Percentiles rank a stretch among this genome's conserved stretches.
phyloP scores from a whole-genome alignment of 2,329 filamentous ascomycete genomes.

The Cladosporium sp. region DNA sequence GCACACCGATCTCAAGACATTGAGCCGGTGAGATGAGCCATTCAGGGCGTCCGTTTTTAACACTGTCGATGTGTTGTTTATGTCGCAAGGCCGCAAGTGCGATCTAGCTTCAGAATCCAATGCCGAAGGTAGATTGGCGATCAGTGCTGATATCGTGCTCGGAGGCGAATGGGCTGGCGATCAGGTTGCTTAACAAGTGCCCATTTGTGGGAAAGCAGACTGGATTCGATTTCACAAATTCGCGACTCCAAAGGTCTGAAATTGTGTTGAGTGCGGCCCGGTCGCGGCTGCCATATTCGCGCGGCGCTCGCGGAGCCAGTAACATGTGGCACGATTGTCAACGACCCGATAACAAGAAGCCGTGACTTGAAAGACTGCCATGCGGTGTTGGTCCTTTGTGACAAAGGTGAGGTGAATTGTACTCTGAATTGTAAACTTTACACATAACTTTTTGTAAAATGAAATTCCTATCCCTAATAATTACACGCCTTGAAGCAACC shows the following conservation, averaged over 20 bases:
- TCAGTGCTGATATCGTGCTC: not conserved
- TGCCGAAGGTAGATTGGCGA: not conserved
- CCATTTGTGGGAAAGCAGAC: not conserved
- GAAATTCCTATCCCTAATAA: not conserved
- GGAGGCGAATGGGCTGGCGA: not conserved
- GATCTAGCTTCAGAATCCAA: not conserved
- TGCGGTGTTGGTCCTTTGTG: not conserved
- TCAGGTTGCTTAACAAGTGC: not conserved
- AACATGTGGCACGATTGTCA: not conserved
- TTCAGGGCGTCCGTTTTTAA: not conserved
- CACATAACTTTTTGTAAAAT: not conserved
- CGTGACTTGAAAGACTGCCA: not conserved
- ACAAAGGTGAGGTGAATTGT: not conserved
- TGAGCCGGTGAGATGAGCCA: not conserved
- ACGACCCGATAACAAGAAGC: not conserved
- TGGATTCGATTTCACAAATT: too few relatives aligned
- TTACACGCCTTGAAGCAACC: not conserved
- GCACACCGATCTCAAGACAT: not conserved
- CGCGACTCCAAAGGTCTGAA: not conserved
- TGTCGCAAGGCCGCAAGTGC: not conserved
- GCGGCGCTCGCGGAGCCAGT: not conserved
- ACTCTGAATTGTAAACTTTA: not conserved
- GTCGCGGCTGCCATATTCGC: not conserved
- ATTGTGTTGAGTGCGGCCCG: not conserved
- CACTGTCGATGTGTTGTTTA: not conserved